Percentiles rank a stretch among this genome's conserved stretches.
Conservation (phyloP, 2,329 filamentous ascomycete species). For the Fusarium equiseti region DNA sequence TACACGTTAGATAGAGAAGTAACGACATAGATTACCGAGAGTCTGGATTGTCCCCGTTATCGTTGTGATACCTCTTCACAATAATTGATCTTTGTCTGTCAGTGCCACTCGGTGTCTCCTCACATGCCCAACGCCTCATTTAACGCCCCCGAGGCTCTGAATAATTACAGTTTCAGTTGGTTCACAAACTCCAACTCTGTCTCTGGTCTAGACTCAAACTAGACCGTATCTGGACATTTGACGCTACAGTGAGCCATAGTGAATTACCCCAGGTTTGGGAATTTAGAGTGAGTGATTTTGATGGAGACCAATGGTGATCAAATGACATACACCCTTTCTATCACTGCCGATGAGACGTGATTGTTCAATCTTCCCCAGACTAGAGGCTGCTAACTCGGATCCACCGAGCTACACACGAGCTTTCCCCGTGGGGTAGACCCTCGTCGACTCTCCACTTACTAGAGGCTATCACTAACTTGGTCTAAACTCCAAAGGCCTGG, state of each 20-base stretch:
- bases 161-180: not conserved
- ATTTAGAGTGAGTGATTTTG: conserved; percentile 4
- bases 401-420: conserved; percentile 20
- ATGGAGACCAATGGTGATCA: conserved; percentile 1
- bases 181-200: not conserved
- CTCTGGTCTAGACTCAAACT: not conserved
- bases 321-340: conserved; percentile 10
- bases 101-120: not conserved
- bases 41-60: not conserved
- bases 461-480: not conserved
- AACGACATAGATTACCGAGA: not conserved
- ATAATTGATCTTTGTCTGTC: conserved; percentile 1
- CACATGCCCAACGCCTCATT: conserved; percentile 22
- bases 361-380: not conserved
- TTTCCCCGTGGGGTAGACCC: conserved; percentile 33
- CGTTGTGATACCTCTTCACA: not conserved
- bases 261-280: not conserved
- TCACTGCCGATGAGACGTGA: not conserved
- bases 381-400: conserved; percentile 4
- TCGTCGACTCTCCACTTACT: not conserved
- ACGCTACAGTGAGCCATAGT: not conserved
- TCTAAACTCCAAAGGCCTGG: conserved; percentile 9
- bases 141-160: not conserved
- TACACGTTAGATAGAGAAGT: not conserved
- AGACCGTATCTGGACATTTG: not conserved